These are phyloP conservation scores for Bocquillonia castaneifolia DNA, from an alignment of 441 rosid species.

Conservation along the genomic window DNA sequence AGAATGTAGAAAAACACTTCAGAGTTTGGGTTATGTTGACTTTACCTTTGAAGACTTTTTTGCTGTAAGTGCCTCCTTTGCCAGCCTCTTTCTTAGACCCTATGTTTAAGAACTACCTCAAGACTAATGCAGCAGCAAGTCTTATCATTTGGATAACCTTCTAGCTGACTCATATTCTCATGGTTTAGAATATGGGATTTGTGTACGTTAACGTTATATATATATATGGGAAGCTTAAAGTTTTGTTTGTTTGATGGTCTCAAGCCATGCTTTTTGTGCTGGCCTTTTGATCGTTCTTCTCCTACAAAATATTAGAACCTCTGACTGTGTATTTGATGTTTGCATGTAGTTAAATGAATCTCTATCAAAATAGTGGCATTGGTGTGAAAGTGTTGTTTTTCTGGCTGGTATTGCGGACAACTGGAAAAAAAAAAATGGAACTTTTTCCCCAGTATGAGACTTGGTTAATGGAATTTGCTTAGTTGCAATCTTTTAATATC, in stretches of 20 bases:
- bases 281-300: neutral
- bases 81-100: too few species aligned
- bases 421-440: neutral
- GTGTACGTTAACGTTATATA: neutral
- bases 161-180: neutral
- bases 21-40: slow-evolving; percentile 78
- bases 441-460: neutral
- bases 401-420: neutral
- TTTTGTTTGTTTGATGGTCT: slow-evolving; percentile 5
- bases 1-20: slow-evolving; percentile 74
- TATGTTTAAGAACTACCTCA: neutral
- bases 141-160: neutral
- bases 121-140: neutral
- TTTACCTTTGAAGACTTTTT: slow-evolving; percentile 96
- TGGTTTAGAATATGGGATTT: neutral
- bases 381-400: neutral
- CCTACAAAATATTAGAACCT: neutral
- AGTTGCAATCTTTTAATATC: slow-evolving; percentile 1
- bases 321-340: neutral
- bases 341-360: neutral
- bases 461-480: neutral
- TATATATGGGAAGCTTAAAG: slow-evolving; percentile 3
- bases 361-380: neutral
- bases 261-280: neutral
- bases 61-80: slow-evolving; percentile 42